Percentiles rank a stretch among this genome's conserved stretches.
These are phyloP conservation scores for Xylariomycetidae sp. DNA, from an alignment of 2,329 filamentous ascomycete species.

Conservation along the genomic window DNA sequence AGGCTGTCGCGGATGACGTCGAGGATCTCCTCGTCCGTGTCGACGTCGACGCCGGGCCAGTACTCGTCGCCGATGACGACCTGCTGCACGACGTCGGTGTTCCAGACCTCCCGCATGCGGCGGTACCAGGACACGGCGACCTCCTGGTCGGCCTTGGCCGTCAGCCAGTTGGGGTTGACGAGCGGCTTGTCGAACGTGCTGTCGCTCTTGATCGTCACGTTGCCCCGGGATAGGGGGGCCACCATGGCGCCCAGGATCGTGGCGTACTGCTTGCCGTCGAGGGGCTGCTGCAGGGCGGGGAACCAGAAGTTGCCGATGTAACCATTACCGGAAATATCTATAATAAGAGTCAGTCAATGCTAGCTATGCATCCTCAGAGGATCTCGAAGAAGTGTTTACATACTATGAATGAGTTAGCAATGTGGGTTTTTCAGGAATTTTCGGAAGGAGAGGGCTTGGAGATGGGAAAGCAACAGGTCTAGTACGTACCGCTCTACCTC, in stretches of 20 bases:
- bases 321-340: slow-evolving; percentile 7
- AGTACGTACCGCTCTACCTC: slow-evolving; percentile 17
- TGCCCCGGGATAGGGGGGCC: slow-evolving; percentile 9
- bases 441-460: too few species aligned
- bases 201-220: slow-evolving; percentile 9
- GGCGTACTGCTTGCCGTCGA: slow-evolving; percentile 11
- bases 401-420: too few species aligned
- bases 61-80: not conserved
- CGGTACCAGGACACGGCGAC: slow-evolving; percentile 38
- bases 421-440: too few species aligned
- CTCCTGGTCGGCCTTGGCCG: slow-evolving; percentile 36
- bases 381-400: too few species aligned
- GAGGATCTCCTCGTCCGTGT: slow-evolving; percentile 5
- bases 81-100: not conserved
- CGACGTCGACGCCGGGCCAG: slow-evolving; percentile 4
- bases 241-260: slow-evolving; percentile 4
- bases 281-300: slow-evolving; percentile 4
- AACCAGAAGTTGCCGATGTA: slow-evolving; percentile 10
- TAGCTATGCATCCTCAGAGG: too few species aligned
- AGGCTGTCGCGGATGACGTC: slow-evolving; percentile 1
- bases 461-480: too few species aligned
- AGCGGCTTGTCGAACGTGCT: slow-evolving; percentile 5
- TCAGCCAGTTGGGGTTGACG: slow-evolving; percentile 42
- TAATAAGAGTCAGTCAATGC: too few species aligned
- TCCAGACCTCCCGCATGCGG: slow-evolving; percentile 31